A percentile compares a stretch with the other conserved stretches of the same genome.
phyloP scores from a whole-genome alignment of 2,329 filamentous ascomycete genomes.

The Triangularia verruculosa region DNA sequence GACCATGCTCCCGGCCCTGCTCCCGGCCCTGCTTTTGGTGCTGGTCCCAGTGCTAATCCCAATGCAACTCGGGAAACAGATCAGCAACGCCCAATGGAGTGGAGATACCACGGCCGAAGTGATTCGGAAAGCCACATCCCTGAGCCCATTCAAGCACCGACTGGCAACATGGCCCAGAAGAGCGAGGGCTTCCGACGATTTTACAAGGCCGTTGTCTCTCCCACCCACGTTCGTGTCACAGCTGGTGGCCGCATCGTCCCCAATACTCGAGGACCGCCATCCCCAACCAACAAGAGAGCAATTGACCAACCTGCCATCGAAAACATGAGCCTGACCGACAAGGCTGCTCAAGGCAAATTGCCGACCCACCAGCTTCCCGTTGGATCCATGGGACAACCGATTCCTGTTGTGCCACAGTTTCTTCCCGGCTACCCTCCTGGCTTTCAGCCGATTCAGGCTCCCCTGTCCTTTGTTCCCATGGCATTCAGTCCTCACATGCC shows the following conservation, averaged over 20 bases:
- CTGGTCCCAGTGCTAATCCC: too few relatives aligned
- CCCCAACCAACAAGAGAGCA: constrained; percentile 50
- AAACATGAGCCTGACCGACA: constrained; percentile 23
- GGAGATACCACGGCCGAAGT: constrained; percentile 46
- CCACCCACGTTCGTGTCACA: constrained; percentile 64
- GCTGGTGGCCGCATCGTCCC: constrained; percentile 66
- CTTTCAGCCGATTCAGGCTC: constrained; percentile 32
- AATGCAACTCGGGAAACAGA: constrained; percentile 13
- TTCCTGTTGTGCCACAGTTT: constrained; percentile 30
- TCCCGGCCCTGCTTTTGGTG: too few relatives aligned
- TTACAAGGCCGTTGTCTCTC: constrained; percentile 65
- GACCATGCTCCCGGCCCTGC: too few relatives aligned
- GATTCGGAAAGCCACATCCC: constrained; percentile 41
- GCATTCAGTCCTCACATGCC: constrained; percentile 39
- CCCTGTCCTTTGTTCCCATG: constrained; percentile 40
- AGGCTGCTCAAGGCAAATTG: constrained; percentile 15
- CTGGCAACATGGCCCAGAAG: constrained; percentile 52
- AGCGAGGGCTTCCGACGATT: constrained; percentile 66
- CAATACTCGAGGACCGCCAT: constrained; percentile 55
- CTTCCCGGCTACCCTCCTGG: constrained; percentile 30
- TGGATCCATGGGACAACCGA: constrained; percentile 12
- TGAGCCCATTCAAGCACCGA: constrained; percentile 53
- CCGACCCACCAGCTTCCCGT: constrained; percentile 11
- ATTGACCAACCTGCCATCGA: constrained; percentile 37
- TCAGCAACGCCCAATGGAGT: constrained; percentile 30